Evolutionary conservation across 805 yeast genomes (phyloP).

Genomic region (Zygosaccharomyces pseudorouxii): DNA sequence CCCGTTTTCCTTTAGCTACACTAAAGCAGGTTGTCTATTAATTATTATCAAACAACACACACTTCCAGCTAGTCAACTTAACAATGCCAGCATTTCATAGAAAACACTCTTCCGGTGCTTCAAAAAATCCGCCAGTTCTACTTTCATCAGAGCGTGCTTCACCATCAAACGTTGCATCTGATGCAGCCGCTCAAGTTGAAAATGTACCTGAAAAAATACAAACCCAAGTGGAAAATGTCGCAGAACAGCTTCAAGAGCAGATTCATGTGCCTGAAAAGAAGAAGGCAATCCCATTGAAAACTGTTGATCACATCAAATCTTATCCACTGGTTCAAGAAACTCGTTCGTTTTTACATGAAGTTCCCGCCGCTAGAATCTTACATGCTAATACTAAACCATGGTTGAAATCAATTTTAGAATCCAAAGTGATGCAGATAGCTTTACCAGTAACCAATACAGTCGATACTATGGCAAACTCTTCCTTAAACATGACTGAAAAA

Average conservation of each 20-base stretch:
- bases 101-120: constrained; percentile 12
- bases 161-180: constrained; percentile 2
- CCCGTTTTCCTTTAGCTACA: not conserved
- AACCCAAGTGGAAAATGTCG: constrained; percentile 6
- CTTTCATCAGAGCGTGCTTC: constrained; percentile 13
- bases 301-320: constrained; percentile 40
- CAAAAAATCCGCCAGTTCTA: constrained; percentile 13
- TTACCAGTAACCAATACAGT: constrained; percentile 44
- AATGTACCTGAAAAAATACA: constrained; percentile 7
- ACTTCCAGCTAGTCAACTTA: not conserved
- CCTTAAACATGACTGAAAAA: constrained; percentile 55
- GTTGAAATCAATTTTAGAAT: constrained; percentile 27
- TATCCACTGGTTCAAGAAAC: constrained; percentile 49
- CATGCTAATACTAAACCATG: constrained; percentile 35
- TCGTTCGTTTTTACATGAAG: constrained; percentile 30
- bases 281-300: constrained; percentile 22
- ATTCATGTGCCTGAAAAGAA: not conserved
- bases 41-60: too few species aligned
- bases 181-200: constrained; percentile 5
- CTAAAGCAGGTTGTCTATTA: not conserved
- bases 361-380: constrained; percentile 38
- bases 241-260: constrained; percentile 6
- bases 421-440: constrained; percentile 35
- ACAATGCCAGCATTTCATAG: constrained; percentile 18
- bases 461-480: constrained; percentile 51